Conservation (phyloP, 2,329 filamentous ascomycete genomes). For the Arthrobotrys pseudoclavata region DNA sequence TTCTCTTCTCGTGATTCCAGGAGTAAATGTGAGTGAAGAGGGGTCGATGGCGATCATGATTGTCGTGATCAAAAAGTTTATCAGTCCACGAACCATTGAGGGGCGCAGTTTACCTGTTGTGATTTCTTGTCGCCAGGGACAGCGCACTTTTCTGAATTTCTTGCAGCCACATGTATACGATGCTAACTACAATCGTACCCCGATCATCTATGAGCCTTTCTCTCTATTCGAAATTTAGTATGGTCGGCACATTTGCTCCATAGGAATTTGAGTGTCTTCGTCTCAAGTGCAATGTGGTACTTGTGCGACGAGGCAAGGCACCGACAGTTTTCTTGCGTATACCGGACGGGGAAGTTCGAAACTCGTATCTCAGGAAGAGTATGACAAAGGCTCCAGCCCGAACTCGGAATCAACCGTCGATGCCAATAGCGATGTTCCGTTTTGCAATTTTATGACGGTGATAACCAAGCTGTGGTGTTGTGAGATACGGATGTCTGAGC, state of each 20-base stretch:
- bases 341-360: not conserved
- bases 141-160: slow-evolving; percentile 10
- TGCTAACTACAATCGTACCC: slow-evolving; percentile 24
- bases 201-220: slow-evolving; percentile 26
- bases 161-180: not conserved
- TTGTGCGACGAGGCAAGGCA: slow-evolving; percentile 27
- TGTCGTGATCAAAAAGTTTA: slow-evolving; percentile 6
- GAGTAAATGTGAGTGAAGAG: not conserved
- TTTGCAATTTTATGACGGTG: not conserved
- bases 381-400: not conserved
- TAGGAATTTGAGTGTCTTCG: not conserved
- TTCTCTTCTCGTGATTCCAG: not conserved
- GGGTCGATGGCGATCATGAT: slow-evolving; percentile 22
- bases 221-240: slow-evolving; percentile 10
- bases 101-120: slow-evolving; percentile 26
- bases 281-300: slow-evolving; percentile 18
- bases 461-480: slow-evolving; percentile 8
- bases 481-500: slow-evolving; percentile 3
- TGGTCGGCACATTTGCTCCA: slow-evolving; percentile 17
- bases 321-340: not conserved
- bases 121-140: slow-evolving; percentile 10
- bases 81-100: slow-evolving; percentile 22
- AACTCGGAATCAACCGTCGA: slow-evolving; percentile 6
- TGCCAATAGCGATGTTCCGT: slow-evolving; percentile 8
- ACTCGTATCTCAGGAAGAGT: not conserved